Evolutionary conservation across 2,329 filamentous ascomycete genomes (phyloP), one percentile per base, ranked within the genome.

Genomic region (Microcyclospora tardicrescens): DNA sequence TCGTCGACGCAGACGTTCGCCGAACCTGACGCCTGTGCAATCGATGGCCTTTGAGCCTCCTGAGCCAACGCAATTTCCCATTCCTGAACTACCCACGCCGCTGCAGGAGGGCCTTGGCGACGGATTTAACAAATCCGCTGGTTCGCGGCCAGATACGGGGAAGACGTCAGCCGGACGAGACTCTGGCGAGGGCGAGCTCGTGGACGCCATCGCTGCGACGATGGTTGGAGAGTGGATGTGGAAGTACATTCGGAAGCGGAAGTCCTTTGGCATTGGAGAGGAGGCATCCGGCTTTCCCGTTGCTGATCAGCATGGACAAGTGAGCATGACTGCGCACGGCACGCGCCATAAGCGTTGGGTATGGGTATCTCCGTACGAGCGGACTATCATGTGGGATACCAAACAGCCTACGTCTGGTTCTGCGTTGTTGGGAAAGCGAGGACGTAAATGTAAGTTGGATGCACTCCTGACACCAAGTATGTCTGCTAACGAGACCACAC

Each of bases 151-250:
- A 16, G 35, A 29, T 36, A 41, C 37, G 12, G 36, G 37, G 8
- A 16, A 14, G 10, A 36, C 40, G 12, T 16, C 41, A 2, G 30
- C 29, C 9, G 37, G 41, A 12, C 45, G 44, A 9, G 38, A 42
- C 16, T 50, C 47, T 2, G 45, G 54, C 28, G 57, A 60, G 43
- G 50, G 81, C 0, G 81, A 78, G 33, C 84, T 96, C 11, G 89
- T 98, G 5, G 91, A 96, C 63, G 86, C 91, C 3, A 96, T 98
- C 60, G 87, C 91, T 1, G 87, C 93, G 56, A 93, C 89, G 0
- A 98, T 98, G 91, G 85, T 98, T 24, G 91, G 91, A 29, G 91
- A 96, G 55, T 91, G 84, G 82, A 89, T 93, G 83, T 87, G 80
- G 68, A 93, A 93, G 61, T 91, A 93, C 54, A 81, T 89, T 28